phyloP scores from a whole-genome alignment of 2,329 filamentous ascomycete genomes.

The Colletotrichum spinosum region DNA sequence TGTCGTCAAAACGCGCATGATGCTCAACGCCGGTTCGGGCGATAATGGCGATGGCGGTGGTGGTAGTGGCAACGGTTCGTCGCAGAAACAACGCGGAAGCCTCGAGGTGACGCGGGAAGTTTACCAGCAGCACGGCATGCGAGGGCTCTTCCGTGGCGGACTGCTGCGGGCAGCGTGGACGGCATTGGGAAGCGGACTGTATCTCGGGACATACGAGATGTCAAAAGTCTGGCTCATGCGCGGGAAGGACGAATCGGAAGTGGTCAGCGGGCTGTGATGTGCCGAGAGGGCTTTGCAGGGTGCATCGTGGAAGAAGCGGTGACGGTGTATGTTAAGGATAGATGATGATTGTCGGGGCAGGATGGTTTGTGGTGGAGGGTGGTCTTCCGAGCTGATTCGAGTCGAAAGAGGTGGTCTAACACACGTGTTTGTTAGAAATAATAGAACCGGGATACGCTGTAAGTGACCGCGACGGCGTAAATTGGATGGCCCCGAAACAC shows the following conservation, averaged over 20 bases:
- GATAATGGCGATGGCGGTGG: constrained; percentile 9
- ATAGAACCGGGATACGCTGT: constrained; percentile 3
- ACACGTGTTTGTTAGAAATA: neutral
- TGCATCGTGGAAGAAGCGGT: constrained; percentile 24
- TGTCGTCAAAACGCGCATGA: constrained; percentile 90
- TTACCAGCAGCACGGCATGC: constrained; percentile 73
- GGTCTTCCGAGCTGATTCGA: neutral
- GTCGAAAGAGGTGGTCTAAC: neutral
- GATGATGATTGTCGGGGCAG: neutral
- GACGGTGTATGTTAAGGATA: constrained; percentile 3
- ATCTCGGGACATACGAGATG: constrained; percentile 88
- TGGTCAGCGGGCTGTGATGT: constrained; percentile 46
- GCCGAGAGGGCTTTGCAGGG: constrained; percentile 9
- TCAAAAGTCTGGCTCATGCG: constrained; percentile 73
- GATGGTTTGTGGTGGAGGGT: neutral
- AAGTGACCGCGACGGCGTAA: too few relatives aligned
- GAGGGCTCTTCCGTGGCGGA: constrained; percentile 82
- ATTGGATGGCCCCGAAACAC: constrained; percentile 19
- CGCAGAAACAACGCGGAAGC: constrained; percentile 51
- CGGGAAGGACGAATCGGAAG: constrained; percentile 54
- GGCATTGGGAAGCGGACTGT: constrained; percentile 83
- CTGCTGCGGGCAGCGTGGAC: constrained; percentile 83
- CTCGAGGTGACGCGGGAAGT: constrained; percentile 74
- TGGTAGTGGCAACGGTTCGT: constrained; percentile 34
- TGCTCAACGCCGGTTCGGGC: constrained; percentile 72